These are phyloP conservation scores for Penicillium fuscoglaucum DNA, from an alignment of 2,329 filamentous ascomycete genomes.

Conservation along the genomic window DNA sequence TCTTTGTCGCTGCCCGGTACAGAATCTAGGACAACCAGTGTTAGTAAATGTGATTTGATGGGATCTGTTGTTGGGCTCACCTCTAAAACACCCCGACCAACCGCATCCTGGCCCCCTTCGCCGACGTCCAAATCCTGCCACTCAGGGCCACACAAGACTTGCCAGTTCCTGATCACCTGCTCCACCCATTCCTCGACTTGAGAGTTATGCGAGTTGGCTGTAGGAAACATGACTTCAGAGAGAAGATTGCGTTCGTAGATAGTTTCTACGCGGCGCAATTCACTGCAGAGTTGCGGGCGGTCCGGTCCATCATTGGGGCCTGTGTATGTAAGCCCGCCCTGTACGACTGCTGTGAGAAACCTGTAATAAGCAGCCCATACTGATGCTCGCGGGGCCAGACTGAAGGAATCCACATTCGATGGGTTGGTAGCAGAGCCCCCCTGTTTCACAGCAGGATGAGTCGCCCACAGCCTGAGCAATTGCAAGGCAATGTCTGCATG, in stretches of 20 bases:
- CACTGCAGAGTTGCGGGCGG: slow-evolving; percentile 66
- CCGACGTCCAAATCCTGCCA: slow-evolving; percentile 83
- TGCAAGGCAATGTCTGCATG: slow-evolving; percentile 44
- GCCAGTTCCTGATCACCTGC: slow-evolving; percentile 81
- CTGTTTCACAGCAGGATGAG: slow-evolving; percentile 39
- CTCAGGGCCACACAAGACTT: slow-evolving; percentile 71
- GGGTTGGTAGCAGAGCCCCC: slow-evolving; percentile 18
- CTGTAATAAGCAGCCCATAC: slow-evolving; percentile 87
- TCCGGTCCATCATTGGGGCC: slow-evolving; percentile 41
- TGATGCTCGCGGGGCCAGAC: slow-evolving; percentile 39
- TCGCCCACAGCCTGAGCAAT: slow-evolving; percentile 51
- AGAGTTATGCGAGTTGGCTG: slow-evolving; percentile 72
- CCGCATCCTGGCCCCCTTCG: slow-evolving; percentile 71
- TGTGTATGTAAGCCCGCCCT: slow-evolving; percentile 49
- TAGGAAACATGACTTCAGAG: slow-evolving; percentile 78
- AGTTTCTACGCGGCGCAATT: slow-evolving; percentile 75
- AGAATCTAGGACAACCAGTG: slow-evolving; percentile 59
- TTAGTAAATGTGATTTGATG: slow-evolving; percentile 16
- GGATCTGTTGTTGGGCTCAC: slow-evolving; percentile 37
- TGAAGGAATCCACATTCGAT: slow-evolving; percentile 22
- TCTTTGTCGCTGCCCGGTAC: slow-evolving; percentile 87
- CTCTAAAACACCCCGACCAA: slow-evolving; percentile 75
- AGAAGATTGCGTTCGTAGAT: slow-evolving; percentile 79
- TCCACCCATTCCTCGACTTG: slow-evolving; percentile 82
- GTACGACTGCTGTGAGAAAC: slow-evolving; percentile 73